These are phyloP conservation scores for Leishmania guyanensis DNA, from an alignment of 208 protist genomes.

Conservation along the genomic window DNA sequence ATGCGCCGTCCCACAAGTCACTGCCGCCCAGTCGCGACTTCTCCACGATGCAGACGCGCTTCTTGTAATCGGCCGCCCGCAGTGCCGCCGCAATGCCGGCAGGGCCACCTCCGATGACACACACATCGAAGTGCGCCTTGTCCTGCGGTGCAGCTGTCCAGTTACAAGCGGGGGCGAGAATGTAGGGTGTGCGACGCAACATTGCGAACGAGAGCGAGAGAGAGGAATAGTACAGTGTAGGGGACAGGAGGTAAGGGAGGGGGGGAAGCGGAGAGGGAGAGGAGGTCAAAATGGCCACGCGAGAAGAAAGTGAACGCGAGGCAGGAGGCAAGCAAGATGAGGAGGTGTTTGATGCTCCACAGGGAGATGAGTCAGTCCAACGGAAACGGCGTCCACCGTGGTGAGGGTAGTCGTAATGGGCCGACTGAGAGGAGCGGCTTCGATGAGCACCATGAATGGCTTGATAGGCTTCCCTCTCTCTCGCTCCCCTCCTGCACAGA, in stretches of 20 bases:
- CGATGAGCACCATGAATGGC: not conserved
- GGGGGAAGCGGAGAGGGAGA: not conserved
- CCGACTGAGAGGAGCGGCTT: not conserved
- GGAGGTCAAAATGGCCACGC: not conserved
- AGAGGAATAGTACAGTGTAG: not conserved
- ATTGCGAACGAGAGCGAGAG: not conserved
- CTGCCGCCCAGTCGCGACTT: constrained; percentile 56
- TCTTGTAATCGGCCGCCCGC: constrained; percentile 72
- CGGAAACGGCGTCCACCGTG: not conserved
- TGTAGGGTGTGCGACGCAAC: constrained; percentile 8
- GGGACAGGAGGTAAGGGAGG: not conserved
- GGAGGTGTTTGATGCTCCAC: not conserved
- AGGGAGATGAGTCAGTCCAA: not conserved
- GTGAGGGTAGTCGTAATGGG: not conserved
- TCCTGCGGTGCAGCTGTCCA: constrained; percentile 20
- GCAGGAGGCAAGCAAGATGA: not conserved
- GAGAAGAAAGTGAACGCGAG: not conserved
- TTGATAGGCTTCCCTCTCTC: not conserved
- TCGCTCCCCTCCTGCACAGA: not conserved
- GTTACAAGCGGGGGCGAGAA: constrained; percentile 11
- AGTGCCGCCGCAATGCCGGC: constrained; percentile 77
- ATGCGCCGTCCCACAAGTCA: constrained; percentile 80
- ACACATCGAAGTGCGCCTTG: constrained; percentile 68
- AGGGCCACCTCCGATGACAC: constrained; percentile 77
- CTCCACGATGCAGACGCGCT: constrained; percentile 78